These are phyloP conservation scores for Exsudoporus frostii DNA, from an alignment of 768 basidiomycete species.

Conservation along the genomic window DNA sequence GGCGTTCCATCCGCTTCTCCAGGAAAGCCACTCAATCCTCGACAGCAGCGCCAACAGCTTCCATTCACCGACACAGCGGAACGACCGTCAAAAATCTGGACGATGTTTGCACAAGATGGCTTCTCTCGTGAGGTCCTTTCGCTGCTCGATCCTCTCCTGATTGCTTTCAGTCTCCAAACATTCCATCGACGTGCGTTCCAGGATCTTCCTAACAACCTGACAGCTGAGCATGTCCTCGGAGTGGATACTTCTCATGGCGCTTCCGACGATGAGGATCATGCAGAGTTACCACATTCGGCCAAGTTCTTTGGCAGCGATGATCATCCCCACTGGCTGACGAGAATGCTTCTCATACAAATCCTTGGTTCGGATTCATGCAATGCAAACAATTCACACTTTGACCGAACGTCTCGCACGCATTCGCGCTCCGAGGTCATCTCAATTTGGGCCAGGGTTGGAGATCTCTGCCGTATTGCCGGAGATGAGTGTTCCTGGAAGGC, in stretches of 20 bases:
- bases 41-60: constrained; percentile 23
- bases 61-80: constrained; percentile 22
- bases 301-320: constrained; percentile 67
- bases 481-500: constrained; percentile 82
- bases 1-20: constrained; percentile 16
- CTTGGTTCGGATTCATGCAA: constrained; percentile 56
- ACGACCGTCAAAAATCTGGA: constrained; percentile 42
- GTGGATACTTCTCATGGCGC: constrained; percentile 19
- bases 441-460: constrained; percentile 71
- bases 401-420: constrained; percentile 57
- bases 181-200: constrained; percentile 58
- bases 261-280: constrained; percentile 3
- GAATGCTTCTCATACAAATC: constrained; percentile 65
- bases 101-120: constrained; percentile 58
- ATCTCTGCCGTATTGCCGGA: constrained; percentile 65
- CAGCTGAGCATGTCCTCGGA: constrained; percentile 42
- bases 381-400: constrained; percentile 24
- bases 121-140: constrained; percentile 66
- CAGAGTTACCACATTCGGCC: constrained; percentile 16
- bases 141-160: constrained; percentile 53
- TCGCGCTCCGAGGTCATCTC: constrained; percentile 70
- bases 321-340: constrained; percentile 79
- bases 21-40: constrained; percentile 23
- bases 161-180: constrained; percentile 60
- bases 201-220: constrained; percentile 51